Conservation (phyloP, 2,329 filamentous ascomycete species). For the Botrytis fragariae region DNA sequence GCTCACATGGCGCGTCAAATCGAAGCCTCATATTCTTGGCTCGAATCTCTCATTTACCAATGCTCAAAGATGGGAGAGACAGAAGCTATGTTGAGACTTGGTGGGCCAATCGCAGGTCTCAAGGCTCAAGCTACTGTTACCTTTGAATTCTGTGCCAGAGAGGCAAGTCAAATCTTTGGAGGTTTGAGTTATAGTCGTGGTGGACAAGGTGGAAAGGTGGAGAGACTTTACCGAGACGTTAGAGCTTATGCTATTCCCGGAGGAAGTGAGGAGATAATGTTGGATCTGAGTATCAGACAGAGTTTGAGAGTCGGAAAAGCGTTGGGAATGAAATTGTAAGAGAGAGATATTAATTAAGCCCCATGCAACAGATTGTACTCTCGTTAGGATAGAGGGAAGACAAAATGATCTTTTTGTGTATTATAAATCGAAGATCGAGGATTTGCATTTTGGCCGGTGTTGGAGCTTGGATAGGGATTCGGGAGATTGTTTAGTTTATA, state of each 20-base stretch:
- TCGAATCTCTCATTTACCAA: slow-evolving; percentile 93
- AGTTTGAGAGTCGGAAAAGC: slow-evolving; percentile 83
- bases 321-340: slow-evolving; percentile 89
- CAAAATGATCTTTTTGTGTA: not conserved
- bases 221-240: slow-evolving; percentile 91
- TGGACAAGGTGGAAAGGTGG: slow-evolving; percentile 92
- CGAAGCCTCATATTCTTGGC: slow-evolving; percentile 94
- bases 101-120: slow-evolving; percentile 86
- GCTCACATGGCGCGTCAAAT: slow-evolving; percentile 98
- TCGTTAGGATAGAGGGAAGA: not conserved
- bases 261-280: slow-evolving; percentile 97
- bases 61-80: slow-evolving; percentile 89
- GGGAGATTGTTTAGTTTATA: not conserved
- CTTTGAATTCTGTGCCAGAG: slow-evolving; percentile 96
- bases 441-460: not conserved
- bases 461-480: not conserved
- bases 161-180: slow-evolving; percentile 96
- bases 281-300: slow-evolving; percentile 93
- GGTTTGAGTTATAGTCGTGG: slow-evolving; percentile 89
- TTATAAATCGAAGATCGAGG: not conserved
- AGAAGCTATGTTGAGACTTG: slow-evolving; percentile 93
- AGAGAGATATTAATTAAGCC: not conserved
- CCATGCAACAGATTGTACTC: not conserved
- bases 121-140: slow-evolving; percentile 94
- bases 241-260: slow-evolving; percentile 95